phyloP scores from a whole-genome alignment of 1,284 basidiomycete species.

The Gymnopus androsaceus region DNA sequence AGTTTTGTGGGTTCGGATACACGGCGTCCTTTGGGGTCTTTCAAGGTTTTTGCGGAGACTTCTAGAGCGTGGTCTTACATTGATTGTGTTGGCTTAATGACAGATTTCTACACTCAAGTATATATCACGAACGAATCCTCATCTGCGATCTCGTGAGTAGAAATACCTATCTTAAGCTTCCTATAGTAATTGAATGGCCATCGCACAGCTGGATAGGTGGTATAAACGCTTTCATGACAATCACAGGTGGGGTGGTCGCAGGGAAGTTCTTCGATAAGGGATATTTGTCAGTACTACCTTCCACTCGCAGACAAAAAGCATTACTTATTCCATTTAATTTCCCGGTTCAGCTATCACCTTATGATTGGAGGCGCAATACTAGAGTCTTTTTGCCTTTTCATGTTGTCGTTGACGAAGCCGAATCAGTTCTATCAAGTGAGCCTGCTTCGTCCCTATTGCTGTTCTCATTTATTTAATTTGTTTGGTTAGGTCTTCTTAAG shows the following conservation, averaged over 20 bases:
- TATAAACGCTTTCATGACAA: constrained; percentile 41
- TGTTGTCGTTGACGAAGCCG: constrained; percentile 29
- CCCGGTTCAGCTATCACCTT: constrained; percentile 19
- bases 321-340: not conserved
- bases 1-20: constrained; percentile 40
- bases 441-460: no score
- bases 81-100: no score
- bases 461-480: not conserved
- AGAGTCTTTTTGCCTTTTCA: constrained; percentile 26
- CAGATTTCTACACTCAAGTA: constrained; percentile 36
- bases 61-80: not conserved
- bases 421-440: constrained; percentile 32
- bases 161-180: not conserved
- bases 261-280: constrained; percentile 33
- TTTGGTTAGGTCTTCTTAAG: constrained; percentile 15
- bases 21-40: constrained; percentile 42
- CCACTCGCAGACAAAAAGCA: not conserved
- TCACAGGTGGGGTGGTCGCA: constrained; percentile 36
- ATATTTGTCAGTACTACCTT: constrained; percentile 22
- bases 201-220: constrained; percentile 54
- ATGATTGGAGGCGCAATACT: constrained; percentile 23
- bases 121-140: constrained; percentile 36
- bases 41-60: constrained; percentile 31
- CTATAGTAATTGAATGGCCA: not conserved
- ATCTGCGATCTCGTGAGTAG: constrained; percentile 38